Evolutionary conservation across 1,139 yeast species (phyloP).

Genomic region (Candida neerlandica): DNA sequence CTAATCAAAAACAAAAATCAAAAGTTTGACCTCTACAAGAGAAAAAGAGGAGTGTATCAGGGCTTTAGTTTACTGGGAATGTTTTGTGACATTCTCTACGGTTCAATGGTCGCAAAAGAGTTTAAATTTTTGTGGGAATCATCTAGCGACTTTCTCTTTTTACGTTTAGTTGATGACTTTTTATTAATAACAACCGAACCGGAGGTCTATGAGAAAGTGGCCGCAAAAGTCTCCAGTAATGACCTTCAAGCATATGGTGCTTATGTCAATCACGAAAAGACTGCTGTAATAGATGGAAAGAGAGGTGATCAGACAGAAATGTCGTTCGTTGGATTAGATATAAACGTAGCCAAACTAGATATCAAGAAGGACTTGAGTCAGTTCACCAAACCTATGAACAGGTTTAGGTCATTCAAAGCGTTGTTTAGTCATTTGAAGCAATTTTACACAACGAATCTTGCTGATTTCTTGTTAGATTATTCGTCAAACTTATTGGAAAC

Average conservation of each 20-base stretch:
- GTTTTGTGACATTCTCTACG: slow-evolving; percentile 76
- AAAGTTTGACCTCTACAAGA: slow-evolving; percentile 23
- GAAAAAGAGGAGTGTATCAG: slow-evolving; percentile 79
- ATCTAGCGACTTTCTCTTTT: slow-evolving; percentile 33
- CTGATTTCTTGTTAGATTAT: slow-evolving; percentile 12
- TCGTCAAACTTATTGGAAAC: slow-evolving; percentile 9
- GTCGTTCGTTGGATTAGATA: slow-evolving; percentile 37
- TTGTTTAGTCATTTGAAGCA: slow-evolving; percentile 19
- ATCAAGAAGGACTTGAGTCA: slow-evolving; percentile 14
- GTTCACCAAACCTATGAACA: slow-evolving; percentile 9
- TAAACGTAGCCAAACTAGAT: slow-evolving; percentile 23
- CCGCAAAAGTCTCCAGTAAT: slow-evolving; percentile 22
- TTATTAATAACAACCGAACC: slow-evolving; percentile 56
- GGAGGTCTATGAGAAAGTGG: slow-evolving; percentile 23
- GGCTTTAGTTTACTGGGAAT: slow-evolving; percentile 80
- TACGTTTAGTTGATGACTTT: slow-evolving; percentile 87
- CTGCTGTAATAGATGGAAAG: slow-evolving; percentile 26
- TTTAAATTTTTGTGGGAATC: slow-evolving; percentile 30
- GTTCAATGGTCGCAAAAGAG: slow-evolving; percentile 54
- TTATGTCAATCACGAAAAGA: slow-evolving; percentile 57
- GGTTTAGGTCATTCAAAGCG: slow-evolving; percentile 15
- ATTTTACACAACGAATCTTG: slow-evolving; percentile 16
- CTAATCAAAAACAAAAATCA: slow-evolving; percentile 14
- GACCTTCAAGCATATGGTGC: slow-evolving; percentile 60
- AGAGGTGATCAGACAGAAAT: slow-evolving; percentile 12